Evolutionary conservation across 495 filamentous ascomycete genomes (phyloP).

Genomic region (Barbatosphaeria neglecta): DNA sequence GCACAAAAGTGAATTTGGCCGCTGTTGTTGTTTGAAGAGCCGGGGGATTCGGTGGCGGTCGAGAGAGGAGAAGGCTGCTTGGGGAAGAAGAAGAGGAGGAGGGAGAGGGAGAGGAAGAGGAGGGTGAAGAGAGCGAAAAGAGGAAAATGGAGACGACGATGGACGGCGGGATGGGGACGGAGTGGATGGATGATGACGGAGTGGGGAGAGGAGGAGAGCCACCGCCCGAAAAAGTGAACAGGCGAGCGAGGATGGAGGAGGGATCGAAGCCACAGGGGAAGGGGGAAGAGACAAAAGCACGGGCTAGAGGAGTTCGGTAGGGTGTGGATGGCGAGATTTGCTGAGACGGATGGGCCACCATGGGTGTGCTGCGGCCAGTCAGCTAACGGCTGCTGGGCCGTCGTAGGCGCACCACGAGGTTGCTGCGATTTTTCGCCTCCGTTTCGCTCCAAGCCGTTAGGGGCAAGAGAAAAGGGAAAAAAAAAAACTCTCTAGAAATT

Average conservation of each 20-base stretch:
- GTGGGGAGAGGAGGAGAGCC: conserved; percentile 1
- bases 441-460: neutral
- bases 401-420: neutral
- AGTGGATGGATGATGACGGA: neutral
- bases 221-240: neutral
- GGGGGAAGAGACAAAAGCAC: neutral
- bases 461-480: neutral
- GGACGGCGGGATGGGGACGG: conserved; percentile 4
- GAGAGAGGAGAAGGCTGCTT: conserved; percentile 10
- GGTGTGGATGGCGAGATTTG: neutral
- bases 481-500: neutral
- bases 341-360: neutral
- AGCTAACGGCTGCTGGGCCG: neutral
- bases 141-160: conserved; percentile 6
- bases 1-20: conserved; percentile 32
- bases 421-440: neutral
- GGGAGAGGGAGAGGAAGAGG: conserved; percentile 8
- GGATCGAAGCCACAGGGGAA: neutral
- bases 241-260: neutral
- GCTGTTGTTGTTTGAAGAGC: conserved; percentile 17
- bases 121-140: conserved; percentile 12
- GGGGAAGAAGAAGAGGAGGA: conserved; percentile 7
- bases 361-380: neutral
- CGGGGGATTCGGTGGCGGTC: conserved; percentile 12
- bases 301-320: neutral